These are phyloP conservation scores for Chrysoporthe puriensis DNA, from an alignment of 2,329 filamentous ascomycete genomes.

Conservation along the genomic window DNA sequence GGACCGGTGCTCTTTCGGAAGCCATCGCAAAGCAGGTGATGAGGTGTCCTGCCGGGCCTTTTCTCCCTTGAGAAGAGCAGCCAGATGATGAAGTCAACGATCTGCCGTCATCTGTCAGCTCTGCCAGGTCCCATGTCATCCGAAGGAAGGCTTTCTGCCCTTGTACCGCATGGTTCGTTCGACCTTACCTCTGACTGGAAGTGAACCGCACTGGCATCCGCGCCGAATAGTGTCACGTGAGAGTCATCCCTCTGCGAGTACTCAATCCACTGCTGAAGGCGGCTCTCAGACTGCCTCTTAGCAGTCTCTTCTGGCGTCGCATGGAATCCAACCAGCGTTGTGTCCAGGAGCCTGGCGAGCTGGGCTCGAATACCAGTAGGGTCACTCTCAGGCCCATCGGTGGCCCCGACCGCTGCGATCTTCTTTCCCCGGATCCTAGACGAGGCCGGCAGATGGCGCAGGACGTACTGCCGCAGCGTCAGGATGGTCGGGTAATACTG, in stretches of 20 bases:
- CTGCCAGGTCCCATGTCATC: slow-evolving; percentile 8
- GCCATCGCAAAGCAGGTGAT: slow-evolving; percentile 83
- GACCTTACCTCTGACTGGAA: slow-evolving; percentile 66
- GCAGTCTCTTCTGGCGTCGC: slow-evolving; percentile 35
- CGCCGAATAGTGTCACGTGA: slow-evolving; percentile 55
- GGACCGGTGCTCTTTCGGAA: slow-evolving; percentile 58
- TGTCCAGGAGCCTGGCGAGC: slow-evolving; percentile 67
- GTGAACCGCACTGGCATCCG: slow-evolving; percentile 48
- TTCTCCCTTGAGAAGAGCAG: slow-evolving; percentile 68
- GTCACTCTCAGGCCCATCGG: background rate
- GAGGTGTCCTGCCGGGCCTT: slow-evolving; percentile 54
- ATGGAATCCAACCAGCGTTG: slow-evolving; percentile 64
- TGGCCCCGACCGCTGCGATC: slow-evolving; percentile 49
- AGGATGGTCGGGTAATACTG: slow-evolving; percentile 69
- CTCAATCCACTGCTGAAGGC: slow-evolving; percentile 59
- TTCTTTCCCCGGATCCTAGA: slow-evolving; percentile 67
- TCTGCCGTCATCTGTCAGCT: slow-evolving; percentile 48
- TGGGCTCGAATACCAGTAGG: slow-evolving; percentile 38
- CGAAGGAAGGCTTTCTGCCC: background rate
- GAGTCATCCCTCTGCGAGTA: slow-evolving; percentile 69
- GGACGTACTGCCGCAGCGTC: slow-evolving; percentile 71
- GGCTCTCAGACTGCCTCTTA: slow-evolving; percentile 38
- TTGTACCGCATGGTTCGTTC: background rate
- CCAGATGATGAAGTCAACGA: slow-evolving; percentile 79
- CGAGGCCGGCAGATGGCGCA: slow-evolving; percentile 65